Percentiles rank a stretch among this genome's conserved stretches.
These are phyloP conservation scores for Grigorovia transvaalensis DNA, from an alignment of 805 yeast species.

Conservation along the genomic window DNA sequence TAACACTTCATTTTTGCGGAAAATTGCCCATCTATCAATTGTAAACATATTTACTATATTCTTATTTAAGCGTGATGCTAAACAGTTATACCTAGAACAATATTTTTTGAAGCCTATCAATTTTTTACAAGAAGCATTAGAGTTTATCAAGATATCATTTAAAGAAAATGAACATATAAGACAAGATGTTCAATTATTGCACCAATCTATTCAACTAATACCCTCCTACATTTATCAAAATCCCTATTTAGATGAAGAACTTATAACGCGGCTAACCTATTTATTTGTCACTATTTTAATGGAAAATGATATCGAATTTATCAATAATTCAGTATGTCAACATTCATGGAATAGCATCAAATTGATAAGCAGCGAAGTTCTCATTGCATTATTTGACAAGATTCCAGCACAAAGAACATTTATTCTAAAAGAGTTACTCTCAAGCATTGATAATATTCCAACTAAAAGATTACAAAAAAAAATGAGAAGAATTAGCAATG, in stretches of 20 bases:
- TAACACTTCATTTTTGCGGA: conserved; percentile 8
- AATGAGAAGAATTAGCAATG: conserved; percentile 12
- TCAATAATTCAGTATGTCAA: conserved; percentile 8
- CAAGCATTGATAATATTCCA: conserved; percentile 41
- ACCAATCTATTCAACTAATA: conserved; percentile 12
- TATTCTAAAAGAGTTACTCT: conserved; percentile 49
- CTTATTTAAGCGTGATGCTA: conserved; percentile 33
- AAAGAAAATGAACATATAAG: background rate
- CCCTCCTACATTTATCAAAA: conserved; percentile 16
- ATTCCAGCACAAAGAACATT: conserved; percentile 46
- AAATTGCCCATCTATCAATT: conserved; percentile 28
- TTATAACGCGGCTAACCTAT: conserved; percentile 51
- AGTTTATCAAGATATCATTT: conserved; percentile 17
- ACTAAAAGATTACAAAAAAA: conserved; percentile 30
- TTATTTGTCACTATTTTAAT: conserved; percentile 25
- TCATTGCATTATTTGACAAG: conserved; percentile 31
- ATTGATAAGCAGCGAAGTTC: conserved; percentile 16
- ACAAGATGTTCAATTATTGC: conserved; percentile 10
- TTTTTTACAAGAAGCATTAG: conserved; percentile 29
- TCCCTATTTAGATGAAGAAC: conserved; percentile 36
- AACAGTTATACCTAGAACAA: conserved; percentile 36
- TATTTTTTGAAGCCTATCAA: conserved; percentile 34
- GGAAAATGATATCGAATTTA: conserved; percentile 9
- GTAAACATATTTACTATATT: conserved; percentile 34
- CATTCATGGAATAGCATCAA: conserved; percentile 16